These are phyloP conservation scores for Collybia sp. DNA, from an alignment of 768 basidiomycete species.

Conservation along the genomic window DNA sequence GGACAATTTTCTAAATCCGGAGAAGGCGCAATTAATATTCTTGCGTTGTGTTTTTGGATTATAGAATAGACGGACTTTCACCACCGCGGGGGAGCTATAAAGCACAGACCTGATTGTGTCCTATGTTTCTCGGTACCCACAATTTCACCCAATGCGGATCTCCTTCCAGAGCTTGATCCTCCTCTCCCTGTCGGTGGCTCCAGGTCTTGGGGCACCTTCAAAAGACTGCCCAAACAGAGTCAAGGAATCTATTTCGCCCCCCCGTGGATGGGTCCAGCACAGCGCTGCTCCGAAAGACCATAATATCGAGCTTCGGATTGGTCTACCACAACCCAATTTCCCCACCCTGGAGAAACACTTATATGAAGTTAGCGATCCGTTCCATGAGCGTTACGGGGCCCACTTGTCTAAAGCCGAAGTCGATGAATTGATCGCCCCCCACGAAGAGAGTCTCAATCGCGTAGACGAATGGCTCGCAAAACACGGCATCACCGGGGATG, in stretches of 20 bases:
- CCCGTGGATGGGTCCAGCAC: slow-evolving; percentile 42
- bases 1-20: too few species aligned
- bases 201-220: slow-evolving; percentile 5
- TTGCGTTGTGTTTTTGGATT: too few species aligned
- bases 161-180: too few species aligned
- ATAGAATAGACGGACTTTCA: too few species aligned
- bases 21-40: too few species aligned
- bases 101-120: too few species aligned
- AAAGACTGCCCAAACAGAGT: slow-evolving; percentile 16
- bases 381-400: slow-evolving; percentile 47
- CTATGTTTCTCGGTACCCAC: too few species aligned
- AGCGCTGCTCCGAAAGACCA: slow-evolving; percentile 39
- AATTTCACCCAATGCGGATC: too few species aligned
- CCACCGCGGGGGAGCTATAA: too few species aligned
- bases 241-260: slow-evolving; percentile 24
- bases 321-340: slow-evolving; percentile 50
- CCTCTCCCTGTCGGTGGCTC: slow-evolving; percentile 25
- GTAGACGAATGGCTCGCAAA: slow-evolving; percentile 61
- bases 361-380: slow-evolving; percentile 55
- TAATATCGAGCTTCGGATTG: slow-evolving; percentile 52
- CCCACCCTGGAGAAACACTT: slow-evolving; percentile 43
- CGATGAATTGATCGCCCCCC: slow-evolving; percentile 56
- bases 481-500: slow-evolving; percentile 45
- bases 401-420: slow-evolving; percentile 64
- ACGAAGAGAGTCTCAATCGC: slow-evolving; percentile 40